phyloP scores from a whole-genome alignment of 257 asterid species.

The Solanum arcanum region DNA sequence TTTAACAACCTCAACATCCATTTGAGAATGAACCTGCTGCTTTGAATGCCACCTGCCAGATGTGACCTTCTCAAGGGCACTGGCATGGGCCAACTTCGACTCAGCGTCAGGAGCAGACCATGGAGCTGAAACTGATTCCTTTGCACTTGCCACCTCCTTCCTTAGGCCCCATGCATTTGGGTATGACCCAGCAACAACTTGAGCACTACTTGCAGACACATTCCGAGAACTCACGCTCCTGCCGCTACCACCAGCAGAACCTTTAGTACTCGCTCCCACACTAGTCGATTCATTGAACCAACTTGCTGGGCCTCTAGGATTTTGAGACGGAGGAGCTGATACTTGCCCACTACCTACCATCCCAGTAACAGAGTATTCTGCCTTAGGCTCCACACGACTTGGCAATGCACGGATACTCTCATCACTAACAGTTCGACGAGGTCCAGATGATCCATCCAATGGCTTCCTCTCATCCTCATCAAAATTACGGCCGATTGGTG shows the following conservation, averaged over 20 bases:
- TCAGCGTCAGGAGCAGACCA: constrained; percentile 75
- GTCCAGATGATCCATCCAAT: constrained; percentile 67
- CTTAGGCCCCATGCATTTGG: constrained; percentile 83
- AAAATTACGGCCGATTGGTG: constrained; percentile 64
- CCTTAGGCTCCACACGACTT: constrained; percentile 34
- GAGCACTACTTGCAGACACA: constrained; percentile 35
- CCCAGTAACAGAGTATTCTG: constrained; percentile 31
- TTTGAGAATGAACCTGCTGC: constrained; percentile 29
- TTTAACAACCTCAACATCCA: constrained; percentile 36
- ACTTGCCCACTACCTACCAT: constrained; percentile 28
- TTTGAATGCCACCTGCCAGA: constrained; percentile 91
- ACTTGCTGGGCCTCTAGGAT: constrained; percentile 26
- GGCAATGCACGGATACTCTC: constrained; percentile 42
- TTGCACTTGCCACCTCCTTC: constrained; percentile 42
- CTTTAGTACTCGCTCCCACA: constrained; percentile 28
- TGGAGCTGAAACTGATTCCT: constrained; percentile 46
- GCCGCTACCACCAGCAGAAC: constrained; percentile 23
- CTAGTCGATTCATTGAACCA: constrained; percentile 41
- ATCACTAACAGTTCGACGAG: constrained; percentile 64
- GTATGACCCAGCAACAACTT: constrained; percentile 35
- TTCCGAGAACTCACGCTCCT: constrained; percentile 30
- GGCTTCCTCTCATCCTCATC: constrained; percentile 98
- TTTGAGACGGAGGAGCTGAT: constrained; percentile 37
- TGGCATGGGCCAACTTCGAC: constrained; percentile 73
- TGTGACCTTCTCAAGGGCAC: constrained; percentile 88